Evolutionary conservation across 1,139 yeast genomes (phyloP), one percentile per base, ranked within the genome.

Genomic region (Lodderomyces jiufengensis): DNA sequence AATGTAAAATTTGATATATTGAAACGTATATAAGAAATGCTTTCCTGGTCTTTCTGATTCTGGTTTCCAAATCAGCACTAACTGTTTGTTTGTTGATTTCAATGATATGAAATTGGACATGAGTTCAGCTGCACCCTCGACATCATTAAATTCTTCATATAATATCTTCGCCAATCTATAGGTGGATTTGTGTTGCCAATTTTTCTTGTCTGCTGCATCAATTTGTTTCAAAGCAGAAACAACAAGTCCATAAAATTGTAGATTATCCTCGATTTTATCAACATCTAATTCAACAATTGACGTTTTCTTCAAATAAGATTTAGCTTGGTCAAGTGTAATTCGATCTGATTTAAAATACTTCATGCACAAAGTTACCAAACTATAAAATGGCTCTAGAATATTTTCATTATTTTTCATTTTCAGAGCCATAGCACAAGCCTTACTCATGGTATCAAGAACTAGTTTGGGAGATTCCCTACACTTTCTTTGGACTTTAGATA

Each of bases 51-150:
- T 63, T 57, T 94, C 98, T 47, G 70, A 60, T 34, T 88, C 95
- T 0, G 97, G 95, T 50, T 87, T 87, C 98, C 98, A 92, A 38
- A 92, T 85, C 51, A 77, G 84, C 0, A 90, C 78, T 29, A 94
- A 70, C 6, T 82, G 76, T 50, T 90, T 86, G 37, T 80, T 77
- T 3, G 78, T 74, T 7, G 87, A 70, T 46, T 81, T 85, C 34
- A 86, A 57, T 3, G 84, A 73, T 36, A 90, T 74, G 21, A 86
- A 65, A 2, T 68, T 54, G 2, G 75, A 63, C 76, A 92, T 76
- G 44, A 82, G 86, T 10, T 73, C 74, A 35, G 71, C 65, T 0
- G 97, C 95, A 1, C 61, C 68, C 1, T 60, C 59, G 6, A 62
- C 49, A 37, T 84, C 78, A 2, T 65, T 55, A 28, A 77, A 69